These are phyloP conservation scores for Canna indica DNA, from an alignment of 176 grass and related monocot genomes.

Conservation along the genomic window DNA sequence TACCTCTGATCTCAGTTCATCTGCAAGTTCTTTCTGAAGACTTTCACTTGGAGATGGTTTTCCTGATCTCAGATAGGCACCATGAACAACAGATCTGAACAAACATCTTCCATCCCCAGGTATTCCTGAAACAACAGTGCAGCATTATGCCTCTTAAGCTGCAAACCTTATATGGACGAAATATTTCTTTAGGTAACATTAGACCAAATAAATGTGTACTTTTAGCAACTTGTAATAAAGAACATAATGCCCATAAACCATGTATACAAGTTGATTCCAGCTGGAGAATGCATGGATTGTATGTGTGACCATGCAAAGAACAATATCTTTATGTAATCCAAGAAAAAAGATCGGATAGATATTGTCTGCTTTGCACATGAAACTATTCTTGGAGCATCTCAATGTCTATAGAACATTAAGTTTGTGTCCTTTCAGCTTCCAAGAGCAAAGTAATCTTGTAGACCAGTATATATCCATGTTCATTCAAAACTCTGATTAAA, in stretches of 20 bases:
- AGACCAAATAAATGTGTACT: too few species aligned
- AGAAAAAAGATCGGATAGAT: background rate
- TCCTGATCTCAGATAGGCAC: conserved; percentile 50
- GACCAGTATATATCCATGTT: too few species aligned
- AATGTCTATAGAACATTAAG: too few species aligned
- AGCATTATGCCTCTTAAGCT: background rate
- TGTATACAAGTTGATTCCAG: too few species aligned
- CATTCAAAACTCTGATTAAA: too few species aligned
- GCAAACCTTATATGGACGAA: background rate
- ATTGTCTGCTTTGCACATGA: too few species aligned
- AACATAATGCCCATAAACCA: background rate
- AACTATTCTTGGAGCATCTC: too few species aligned
- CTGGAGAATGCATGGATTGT: background rate
- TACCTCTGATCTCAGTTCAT: conserved; percentile 87
- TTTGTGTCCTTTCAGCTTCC: too few species aligned
- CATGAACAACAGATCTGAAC: conserved; percentile 72
- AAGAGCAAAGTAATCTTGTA: too few species aligned
- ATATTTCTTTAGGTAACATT: too few species aligned
- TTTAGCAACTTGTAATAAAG: too few species aligned
- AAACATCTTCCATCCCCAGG: conserved; percentile 85
- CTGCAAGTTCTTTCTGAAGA: conserved; percentile 72
- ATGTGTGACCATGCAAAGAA: background rate
- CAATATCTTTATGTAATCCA: background rate
- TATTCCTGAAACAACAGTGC: conserved; percentile 61
- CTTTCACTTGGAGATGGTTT: conserved; percentile 67